phyloP scores from a whole-genome alignment of 1,284 basidiomycete genomes.

The Ganoderma meredithae region DNA sequence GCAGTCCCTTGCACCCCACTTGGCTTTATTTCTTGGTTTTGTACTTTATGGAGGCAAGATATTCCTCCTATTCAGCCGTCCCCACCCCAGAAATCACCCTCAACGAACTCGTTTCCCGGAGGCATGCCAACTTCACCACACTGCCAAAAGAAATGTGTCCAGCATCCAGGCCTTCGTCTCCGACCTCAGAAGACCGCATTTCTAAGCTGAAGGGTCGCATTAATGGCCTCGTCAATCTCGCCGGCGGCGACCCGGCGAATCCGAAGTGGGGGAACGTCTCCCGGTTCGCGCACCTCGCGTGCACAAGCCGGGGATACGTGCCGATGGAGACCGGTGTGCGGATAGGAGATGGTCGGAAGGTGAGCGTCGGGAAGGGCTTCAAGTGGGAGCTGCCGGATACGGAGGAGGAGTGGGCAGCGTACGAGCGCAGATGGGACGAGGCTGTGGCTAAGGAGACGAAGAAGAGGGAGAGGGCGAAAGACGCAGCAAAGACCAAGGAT shows the following conservation, averaged over 20 bases:
- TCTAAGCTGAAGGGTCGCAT: constrained; percentile 25
- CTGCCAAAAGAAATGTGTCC: constrained; percentile 33
- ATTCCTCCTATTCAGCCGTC: constrained; percentile 14
- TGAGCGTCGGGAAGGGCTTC: constrained; percentile 30
- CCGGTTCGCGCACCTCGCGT: constrained; percentile 32
- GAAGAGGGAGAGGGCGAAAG: constrained; percentile 5
- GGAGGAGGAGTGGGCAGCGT: constrained; percentile 39
- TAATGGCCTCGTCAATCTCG: constrained; percentile 29
- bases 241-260: constrained; percentile 35
- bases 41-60: constrained; percentile 21
- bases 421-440: constrained; percentile 37
- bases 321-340: constrained; percentile 34
- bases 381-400: constrained; percentile 37
- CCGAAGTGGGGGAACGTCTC: constrained; percentile 42
- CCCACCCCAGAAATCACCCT: constrained; percentile 16
- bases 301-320: constrained; percentile 38
- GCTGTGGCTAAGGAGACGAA: constrained; percentile 20
- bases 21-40: too few species aligned
- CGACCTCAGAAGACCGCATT: constrained; percentile 24
- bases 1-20: too few species aligned
- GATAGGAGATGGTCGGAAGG: constrained; percentile 34
- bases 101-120: constrained; percentile 28
- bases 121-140: constrained; percentile 22
- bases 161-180: constrained; percentile 34
- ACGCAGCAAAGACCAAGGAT: background rate